Percentiles rank a stretch among this genome's conserved stretches.
Evolutionary conservation across 2,329 filamentous ascomycete genomes (phyloP).

Genomic region (Fusarium incarnatum): DNA sequence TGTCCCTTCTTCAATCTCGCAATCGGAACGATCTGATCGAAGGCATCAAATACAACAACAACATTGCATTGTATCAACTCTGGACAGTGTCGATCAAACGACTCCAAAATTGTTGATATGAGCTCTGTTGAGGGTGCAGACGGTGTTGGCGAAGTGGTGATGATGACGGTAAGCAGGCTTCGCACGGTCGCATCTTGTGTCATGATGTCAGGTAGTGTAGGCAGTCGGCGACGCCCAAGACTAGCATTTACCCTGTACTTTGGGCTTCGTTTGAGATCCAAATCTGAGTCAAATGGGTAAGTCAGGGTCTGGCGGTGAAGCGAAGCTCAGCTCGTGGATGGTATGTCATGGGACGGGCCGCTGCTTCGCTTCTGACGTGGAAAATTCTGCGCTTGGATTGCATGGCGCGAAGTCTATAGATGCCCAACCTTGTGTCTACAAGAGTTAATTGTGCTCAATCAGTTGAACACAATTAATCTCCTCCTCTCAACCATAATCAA

Average conservation of each 20-base stretch:
- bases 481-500: neutral
- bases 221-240: neutral
- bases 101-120: conserved; percentile 58
- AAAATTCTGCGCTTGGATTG: conserved; percentile 18
- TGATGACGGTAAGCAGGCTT: conserved; percentile 52
- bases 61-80: conserved; percentile 57
- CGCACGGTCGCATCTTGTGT: conserved; percentile 2
- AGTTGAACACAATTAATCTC: neutral
- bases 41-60: conserved; percentile 65
- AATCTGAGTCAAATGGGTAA: neutral
- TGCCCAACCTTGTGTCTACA: neutral
- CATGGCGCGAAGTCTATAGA: neutral
- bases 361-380: conserved; percentile 1
- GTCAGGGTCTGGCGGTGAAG: conserved; percentile 19
- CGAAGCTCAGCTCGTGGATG: neutral
- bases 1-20: conserved; percentile 65
- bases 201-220: conserved; percentile 15
- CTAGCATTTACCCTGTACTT: conserved; percentile 29
- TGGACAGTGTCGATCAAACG: conserved; percentile 58
- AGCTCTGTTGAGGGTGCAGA: conserved; percentile 66
- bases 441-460: neutral
- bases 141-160: conserved; percentile 67
- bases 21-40: conserved; percentile 58
- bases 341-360: conserved; percentile 24
- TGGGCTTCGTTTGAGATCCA: conserved; percentile 3